These are phyloP conservation scores for Diplotaxis tenuifolia DNA, from an alignment of 345 rosid genomes.

Conservation along the genomic window DNA sequence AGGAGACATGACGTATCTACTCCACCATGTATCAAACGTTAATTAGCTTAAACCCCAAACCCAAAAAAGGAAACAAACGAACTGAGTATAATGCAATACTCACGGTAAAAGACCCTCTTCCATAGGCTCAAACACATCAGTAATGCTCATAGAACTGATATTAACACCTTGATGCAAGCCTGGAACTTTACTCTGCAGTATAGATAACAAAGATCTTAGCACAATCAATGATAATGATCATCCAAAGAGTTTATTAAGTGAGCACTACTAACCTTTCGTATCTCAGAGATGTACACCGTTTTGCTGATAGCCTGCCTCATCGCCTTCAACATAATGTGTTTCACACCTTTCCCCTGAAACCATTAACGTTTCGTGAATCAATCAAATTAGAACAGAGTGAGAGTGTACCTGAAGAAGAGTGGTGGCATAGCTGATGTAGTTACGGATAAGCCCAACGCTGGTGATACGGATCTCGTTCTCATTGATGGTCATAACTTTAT, in stretches of 20 bases:
- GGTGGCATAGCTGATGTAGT: constrained; percentile 84
- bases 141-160: too few relatives aligned
- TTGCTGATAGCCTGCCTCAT: constrained; percentile 97
- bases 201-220: not conserved
- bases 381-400: not conserved
- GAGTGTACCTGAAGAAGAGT: constrained; percentile 62
- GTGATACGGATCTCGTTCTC: constrained; percentile 98
- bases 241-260: not conserved
- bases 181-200: constrained; percentile 66
- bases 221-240: not conserved
- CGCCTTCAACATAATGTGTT: constrained; percentile 80
- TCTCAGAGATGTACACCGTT: constrained; percentile 80
- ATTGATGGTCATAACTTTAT: too few relatives aligned
- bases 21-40: constrained; percentile 72
- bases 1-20: constrained; percentile 87
- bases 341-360: constrained; percentile 58
- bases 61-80: not conserved
- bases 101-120: too few relatives aligned
- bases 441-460: constrained; percentile 71
- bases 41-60: constrained; percentile 11
- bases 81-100: constrained; percentile 29
- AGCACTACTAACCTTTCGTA: constrained; percentile 55
- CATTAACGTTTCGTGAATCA: not conserved
- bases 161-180: constrained; percentile 85
- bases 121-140: too few relatives aligned